phyloP scores from a whole-genome alignment of 169 alveolate genomes.

The Plasmodium gallinaceum region DNA sequence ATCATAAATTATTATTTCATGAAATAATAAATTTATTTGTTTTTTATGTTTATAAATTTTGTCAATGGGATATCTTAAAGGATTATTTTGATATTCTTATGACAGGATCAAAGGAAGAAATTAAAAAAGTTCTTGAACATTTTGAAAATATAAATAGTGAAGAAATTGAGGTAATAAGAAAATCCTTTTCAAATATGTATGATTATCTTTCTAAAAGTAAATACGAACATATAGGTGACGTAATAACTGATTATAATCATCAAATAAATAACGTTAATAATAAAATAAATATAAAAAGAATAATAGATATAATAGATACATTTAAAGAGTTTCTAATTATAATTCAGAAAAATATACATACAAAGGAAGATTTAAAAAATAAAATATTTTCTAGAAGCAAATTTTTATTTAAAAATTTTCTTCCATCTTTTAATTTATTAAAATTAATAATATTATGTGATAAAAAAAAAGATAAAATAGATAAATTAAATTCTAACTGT shows the following conservation, averaged over 20 bases:
- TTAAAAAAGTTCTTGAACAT: slow-evolving; percentile 1
- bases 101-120: slow-evolving; percentile 26
- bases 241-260: slow-evolving; percentile 46
- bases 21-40: slow-evolving; percentile 62
- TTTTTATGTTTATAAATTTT: slow-evolving; percentile 61
- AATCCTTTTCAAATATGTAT: slow-evolving; percentile 66
- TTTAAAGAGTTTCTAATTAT: slow-evolving; percentile 46
- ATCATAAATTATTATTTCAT: slow-evolving; percentile 37
- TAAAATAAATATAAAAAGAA: slow-evolving; percentile 37
- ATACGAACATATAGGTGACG: slow-evolving; percentile 31
- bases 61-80: slow-evolving; percentile 47
- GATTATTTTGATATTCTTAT: slow-evolving; percentile 63
- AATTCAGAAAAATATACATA: slow-evolving; percentile 28
- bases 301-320: slow-evolving; percentile 52
- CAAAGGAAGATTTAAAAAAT: slow-evolving; percentile 53
- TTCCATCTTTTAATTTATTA: slow-evolving; percentile 61
- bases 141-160: slow-evolving; percentile 41
- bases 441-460: slow-evolving; percentile 53
- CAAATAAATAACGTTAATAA: slow-evolving; percentile 13
- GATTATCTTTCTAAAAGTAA: slow-evolving; percentile 33
- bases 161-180: slow-evolving; percentile 16
- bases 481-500: slow-evolving; percentile 36
- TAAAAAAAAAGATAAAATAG: slow-evolving; percentile 62
- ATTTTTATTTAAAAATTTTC: slow-evolving; percentile 50
- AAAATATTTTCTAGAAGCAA: slow-evolving; percentile 35